phyloP scores from a whole-genome alignment of 352 stramenopile genomes.

The Phytophthora aleatoria region DNA sequence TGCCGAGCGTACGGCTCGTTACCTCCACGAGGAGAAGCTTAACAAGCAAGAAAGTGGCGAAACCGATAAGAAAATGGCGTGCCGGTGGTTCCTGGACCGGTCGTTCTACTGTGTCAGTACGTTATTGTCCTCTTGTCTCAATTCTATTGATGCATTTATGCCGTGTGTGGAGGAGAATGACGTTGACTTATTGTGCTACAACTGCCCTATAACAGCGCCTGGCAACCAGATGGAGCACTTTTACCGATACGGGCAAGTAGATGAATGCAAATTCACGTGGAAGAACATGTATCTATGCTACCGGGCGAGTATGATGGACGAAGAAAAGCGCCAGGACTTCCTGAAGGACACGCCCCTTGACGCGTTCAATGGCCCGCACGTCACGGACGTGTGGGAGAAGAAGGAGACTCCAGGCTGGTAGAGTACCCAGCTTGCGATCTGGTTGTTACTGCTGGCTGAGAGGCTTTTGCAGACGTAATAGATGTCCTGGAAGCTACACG shows the following conservation, averaged over 20 bases:
- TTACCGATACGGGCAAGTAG: conserved; percentile 70
- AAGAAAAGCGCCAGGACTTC: conserved; percentile 72
- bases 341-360: conserved; percentile 73
- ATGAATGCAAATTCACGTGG: conserved; percentile 85
- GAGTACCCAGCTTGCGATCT: background rate
- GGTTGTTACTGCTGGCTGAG: background rate
- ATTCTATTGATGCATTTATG: background rate
- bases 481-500: conserved; percentile 9
- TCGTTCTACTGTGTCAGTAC: conserved; percentile 88
- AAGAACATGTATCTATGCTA: conserved; percentile 85
- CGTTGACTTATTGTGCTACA: background rate
- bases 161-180: conserved; percentile 30
- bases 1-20: conserved; percentile 64
- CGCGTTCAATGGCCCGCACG: conserved; percentile 52
- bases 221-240: conserved; percentile 85
- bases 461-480: background rate
- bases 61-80: conserved; percentile 61
- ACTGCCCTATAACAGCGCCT: conserved; percentile 45
- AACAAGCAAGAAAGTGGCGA: conserved; percentile 40
- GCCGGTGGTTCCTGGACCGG: conserved; percentile 79
- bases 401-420: conserved; percentile 83
- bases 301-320: conserved; percentile 78
- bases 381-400: conserved; percentile 61
- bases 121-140: conserved; percentile 25
- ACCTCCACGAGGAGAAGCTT: conserved; percentile 51